Evolutionary conservation across 768 basidiomycete species (phyloP).

Genomic region (Arthromyces matolae): DNA sequence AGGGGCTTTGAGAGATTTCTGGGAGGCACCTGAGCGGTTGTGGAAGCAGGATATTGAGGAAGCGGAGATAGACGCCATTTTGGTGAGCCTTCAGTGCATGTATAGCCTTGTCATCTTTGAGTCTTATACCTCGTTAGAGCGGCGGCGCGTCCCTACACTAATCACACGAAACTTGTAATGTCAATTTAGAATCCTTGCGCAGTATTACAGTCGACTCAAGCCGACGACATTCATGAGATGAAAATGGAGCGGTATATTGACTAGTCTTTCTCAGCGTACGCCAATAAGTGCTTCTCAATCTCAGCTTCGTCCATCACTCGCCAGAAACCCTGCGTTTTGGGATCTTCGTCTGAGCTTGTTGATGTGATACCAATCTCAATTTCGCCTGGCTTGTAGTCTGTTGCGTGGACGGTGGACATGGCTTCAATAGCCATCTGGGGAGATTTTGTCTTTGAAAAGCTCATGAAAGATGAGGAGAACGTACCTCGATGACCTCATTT

Average conservation of each 20-base stretch:
- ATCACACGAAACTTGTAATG: constrained; percentile 9
- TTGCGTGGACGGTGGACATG: constrained; percentile 90
- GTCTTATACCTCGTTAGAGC: constrained; percentile 36
- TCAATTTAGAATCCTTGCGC: constrained; percentile 6
- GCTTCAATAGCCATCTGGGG: constrained; percentile 89
- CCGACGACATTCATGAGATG: background rate
- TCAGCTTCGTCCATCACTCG: constrained; percentile 74
- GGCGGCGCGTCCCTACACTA: constrained; percentile 60
- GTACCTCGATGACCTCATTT: constrained; percentile 86
- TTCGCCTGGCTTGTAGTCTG: constrained; percentile 93
- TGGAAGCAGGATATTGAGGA: constrained; percentile 54
- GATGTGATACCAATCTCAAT: constrained; percentile 96
- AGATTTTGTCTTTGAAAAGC: background rate
- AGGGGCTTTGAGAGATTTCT: constrained; percentile 42
- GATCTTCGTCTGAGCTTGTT: constrained; percentile 63
- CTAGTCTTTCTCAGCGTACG: constrained; percentile 89
- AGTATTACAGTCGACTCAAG: constrained; percentile 6
- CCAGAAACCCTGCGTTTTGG: constrained; percentile 73
- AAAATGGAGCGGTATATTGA: constrained; percentile 11
- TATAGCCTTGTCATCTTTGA: background rate
- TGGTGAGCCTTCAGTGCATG: constrained; percentile 44
- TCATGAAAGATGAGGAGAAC: constrained; percentile 17
- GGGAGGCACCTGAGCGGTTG: constrained; percentile 62
- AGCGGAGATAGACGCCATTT: constrained; percentile 61
- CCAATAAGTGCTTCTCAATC: constrained; percentile 75